Conservation (phyloP, 2,329 filamentous ascomycete species). For the Diaporthe nobilis region DNA sequence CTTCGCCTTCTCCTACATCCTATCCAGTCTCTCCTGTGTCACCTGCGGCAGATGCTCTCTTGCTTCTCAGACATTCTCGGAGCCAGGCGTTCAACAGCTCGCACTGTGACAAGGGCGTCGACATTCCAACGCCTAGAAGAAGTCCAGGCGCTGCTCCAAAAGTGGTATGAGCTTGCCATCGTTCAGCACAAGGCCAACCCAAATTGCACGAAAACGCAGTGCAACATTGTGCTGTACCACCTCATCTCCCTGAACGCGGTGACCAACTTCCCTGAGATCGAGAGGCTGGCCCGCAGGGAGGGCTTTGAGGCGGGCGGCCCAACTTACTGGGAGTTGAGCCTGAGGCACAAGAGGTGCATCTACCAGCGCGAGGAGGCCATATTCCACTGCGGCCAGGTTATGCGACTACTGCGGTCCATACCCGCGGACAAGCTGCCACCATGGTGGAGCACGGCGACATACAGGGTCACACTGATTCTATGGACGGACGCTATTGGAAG, state of each 20-base stretch:
- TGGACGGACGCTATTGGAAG: conserved; percentile 73
- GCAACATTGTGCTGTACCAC: conserved; percentile 78
- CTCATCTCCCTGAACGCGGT: conserved; percentile 78
- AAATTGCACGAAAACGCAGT: conserved; percentile 71
- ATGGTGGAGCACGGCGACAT: conserved; percentile 81
- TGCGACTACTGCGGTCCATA: conserved; percentile 73
- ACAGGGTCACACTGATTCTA: conserved; percentile 74
- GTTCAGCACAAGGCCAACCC: conserved; percentile 68
- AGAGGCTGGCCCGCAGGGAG: conserved; percentile 75
- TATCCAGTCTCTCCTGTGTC: conserved; percentile 74
- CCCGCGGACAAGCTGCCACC: conserved; percentile 71
- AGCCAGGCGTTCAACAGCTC: conserved; percentile 56
- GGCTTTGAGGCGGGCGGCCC: conserved; percentile 60
- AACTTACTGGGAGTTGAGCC: conserved; percentile 66
- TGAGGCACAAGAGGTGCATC: conserved; percentile 75
- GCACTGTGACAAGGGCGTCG: conserved; percentile 70
- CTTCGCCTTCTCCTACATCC: conserved; percentile 78
- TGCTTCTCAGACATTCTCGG: conserved; percentile 72
- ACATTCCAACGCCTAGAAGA: conserved; percentile 74
- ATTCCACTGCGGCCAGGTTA: conserved; percentile 77
- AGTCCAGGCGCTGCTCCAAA: conserved; percentile 73
- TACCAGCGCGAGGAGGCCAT: conserved; percentile 74
- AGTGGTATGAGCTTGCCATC: conserved; percentile 77
- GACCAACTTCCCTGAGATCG: conserved; percentile 77
- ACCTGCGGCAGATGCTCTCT: conserved; percentile 74